Evolutionary conservation across 495 filamentous ascomycete genomes (phyloP).

Genomic region (Hamigera avellanea): DNA sequence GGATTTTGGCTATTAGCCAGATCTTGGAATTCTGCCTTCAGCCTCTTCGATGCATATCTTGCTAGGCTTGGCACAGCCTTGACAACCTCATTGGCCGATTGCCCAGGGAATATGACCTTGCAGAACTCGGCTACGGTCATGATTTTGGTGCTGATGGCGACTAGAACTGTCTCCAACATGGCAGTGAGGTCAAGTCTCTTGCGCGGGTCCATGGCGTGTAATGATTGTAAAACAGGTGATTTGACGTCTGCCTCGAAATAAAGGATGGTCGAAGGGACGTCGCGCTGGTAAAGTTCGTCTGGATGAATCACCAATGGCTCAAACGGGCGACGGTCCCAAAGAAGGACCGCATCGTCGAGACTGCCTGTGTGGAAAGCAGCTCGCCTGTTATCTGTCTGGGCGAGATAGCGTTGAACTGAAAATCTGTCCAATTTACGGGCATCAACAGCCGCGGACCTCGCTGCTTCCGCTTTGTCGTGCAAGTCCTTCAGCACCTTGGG

Average conservation of each 20-base stretch:
- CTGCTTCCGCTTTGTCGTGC: conserved; percentile 11
- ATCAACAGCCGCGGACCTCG: conserved; percentile 2
- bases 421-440: conserved; percentile 8
- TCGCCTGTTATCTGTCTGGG: conserved; percentile 15
- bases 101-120: conserved; percentile 13
- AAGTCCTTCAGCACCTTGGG: conserved; percentile 19
- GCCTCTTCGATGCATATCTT: conserved; percentile 15
- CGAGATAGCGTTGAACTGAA: not conserved
- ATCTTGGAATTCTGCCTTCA: conserved; percentile 14
- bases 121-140: conserved; percentile 17
- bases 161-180: conserved; percentile 16
- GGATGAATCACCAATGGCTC: conserved; percentile 39
- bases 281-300: conserved; percentile 46
- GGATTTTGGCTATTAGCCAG: not conserved
- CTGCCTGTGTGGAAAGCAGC: conserved; percentile 7
- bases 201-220: conserved; percentile 5
- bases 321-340: conserved; percentile 53
- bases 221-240: conserved; percentile 5
- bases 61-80: conserved; percentile 21
- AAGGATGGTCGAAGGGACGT: conserved; percentile 11
- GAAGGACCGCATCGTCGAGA: conserved; percentile 34
- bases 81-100: conserved; percentile 19
- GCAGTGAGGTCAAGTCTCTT: conserved; percentile 5
- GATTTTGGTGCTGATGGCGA: conserved; percentile 10
- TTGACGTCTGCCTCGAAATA: conserved; percentile 29